These are phyloP conservation scores for Parathielavia hyrcaniae DNA, from an alignment of 495 filamentous ascomycete species.

Conservation along the genomic window DNA sequence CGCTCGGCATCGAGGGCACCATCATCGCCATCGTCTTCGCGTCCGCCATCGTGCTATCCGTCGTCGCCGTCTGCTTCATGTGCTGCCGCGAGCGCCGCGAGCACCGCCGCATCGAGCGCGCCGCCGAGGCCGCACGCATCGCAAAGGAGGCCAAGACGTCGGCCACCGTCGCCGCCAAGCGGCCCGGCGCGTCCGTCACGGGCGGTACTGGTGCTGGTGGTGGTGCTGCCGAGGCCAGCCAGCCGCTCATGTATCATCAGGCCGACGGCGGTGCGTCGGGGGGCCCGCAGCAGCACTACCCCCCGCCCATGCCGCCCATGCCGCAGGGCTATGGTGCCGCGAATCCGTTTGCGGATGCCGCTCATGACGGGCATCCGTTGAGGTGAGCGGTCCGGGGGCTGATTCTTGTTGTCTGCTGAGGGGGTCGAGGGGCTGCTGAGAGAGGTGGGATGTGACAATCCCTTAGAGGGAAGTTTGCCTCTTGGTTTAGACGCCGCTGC, in stretches of 20 bases:
- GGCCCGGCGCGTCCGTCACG: conserved; percentile 51
- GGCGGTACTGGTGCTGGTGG: conserved; percentile 57
- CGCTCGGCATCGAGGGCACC: conserved; percentile 33
- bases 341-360: conserved; percentile 27
- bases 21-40: conserved; percentile 42
- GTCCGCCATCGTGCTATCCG: conserved; percentile 23
- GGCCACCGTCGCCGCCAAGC: conserved; percentile 27
- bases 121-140: conserved; percentile 34
- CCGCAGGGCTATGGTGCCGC: conserved; percentile 9
- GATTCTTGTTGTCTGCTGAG: not conserved
- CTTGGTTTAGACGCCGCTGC: not conserved
- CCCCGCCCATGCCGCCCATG: not conserved
- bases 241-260: conserved; percentile 32
- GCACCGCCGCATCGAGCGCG: conserved; percentile 30
- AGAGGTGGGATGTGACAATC: not conserved
- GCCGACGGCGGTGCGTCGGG: not conserved
- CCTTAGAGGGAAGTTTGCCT: not conserved
- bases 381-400: conserved; percentile 7
- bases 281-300: conserved; percentile 3
- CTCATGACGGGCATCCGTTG: conserved; percentile 14
- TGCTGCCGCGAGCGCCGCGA: conserved; percentile 36
- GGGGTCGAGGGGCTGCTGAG: too few species aligned
- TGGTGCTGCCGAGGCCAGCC: conserved; percentile 43
- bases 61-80: conserved; percentile 36
- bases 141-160: conserved; percentile 31